Base-by-base conservation (phyloP, 2,329 filamentous ascomycete genomes). In the Aureobasidium zeae region DNA sequence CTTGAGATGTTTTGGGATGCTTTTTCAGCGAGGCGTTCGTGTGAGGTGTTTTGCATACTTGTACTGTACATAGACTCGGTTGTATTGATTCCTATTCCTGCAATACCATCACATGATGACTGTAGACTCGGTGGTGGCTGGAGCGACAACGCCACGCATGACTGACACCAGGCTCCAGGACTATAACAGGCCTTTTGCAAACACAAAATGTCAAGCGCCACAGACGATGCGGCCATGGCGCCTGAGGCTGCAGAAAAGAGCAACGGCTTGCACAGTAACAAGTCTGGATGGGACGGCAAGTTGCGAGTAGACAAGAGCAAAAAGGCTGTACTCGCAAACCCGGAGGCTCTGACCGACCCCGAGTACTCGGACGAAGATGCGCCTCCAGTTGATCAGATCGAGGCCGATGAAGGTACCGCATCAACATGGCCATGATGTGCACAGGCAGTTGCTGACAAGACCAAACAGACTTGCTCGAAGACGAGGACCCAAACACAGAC, bases 301-400 rank as follows among this genome's bases (percentile, higher is more conserved):
- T 71, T 89, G 47, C 74, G 85, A 28, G 66, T 94, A 38, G 79
- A 83, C 49, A 78, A 79, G 39, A 79, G 83, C 49, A 79, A 79
- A 55, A 81, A 76, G 57, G 72, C 79, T 2, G 68, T 77, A 22
- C 67, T 93, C 34, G 70, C 74, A 17, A 93, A 94, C 56, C 83
- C 86, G 2, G 86, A 91, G 57, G 85, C 83, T 8, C 64, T 94
- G 29, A 83, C 83, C 31, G 87, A 95, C 55, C 78, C 84, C 0
- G 87, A 94, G 45, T 86, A 89, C 58, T 91, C 85, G 12, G 87
- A 85, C 52, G 76, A 75, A 15, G 73, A 76, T 50, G 73, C 71
- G 15, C 65, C 83, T 49, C 77, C 76, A 0, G 81, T 81, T 37
- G 83, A 93, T 47, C 71, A 81, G 57, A 86, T 94, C 46, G 72